Base-by-base conservation (phyloP, 495 filamentous ascomycete species). In the Acidiella bohemica region DNA sequence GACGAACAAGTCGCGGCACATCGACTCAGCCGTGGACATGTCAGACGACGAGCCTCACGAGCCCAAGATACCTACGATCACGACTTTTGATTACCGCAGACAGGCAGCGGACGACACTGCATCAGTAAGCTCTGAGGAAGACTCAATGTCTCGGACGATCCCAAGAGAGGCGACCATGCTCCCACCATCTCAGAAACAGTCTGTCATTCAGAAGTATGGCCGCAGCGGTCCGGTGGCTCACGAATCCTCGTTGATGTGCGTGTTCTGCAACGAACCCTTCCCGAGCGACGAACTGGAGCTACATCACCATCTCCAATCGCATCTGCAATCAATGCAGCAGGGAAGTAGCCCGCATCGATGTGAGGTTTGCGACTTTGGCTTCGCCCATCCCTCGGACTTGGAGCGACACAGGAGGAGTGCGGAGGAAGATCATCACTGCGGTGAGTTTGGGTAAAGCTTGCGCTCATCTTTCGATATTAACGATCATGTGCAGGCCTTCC, bases 371-470 rank as follows among this genome's bases (percentile, higher is more conserved):
- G 6, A 44, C 10, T 31, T 37, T 12, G 32, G 42, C 1, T 44
- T 44, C 18, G 42, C 39, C 8, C 42, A 44, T 34, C 37, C 30
- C 17, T 11, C 24, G 12, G 42, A 44, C 20, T 20, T 44, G 8
- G 24, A 38, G 5, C 32, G 18, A 25, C 42, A 44, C 24, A n/a
- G 22, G 22, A 32, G 16, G 11, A 30, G 27, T 31, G 42, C 24
- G 11, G 19, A 37, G 13, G 17, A 24, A 5, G 8, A 28, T 9
- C n/a, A 21, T 13, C 42, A 44, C 19, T 44, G 42, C 29, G 42
- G 42, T 16, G 37, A 24, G n/a, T n/a, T n/a, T n/a, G n/a, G n/a
- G n/a, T n/a, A n/a, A n/a, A n/a, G n/a, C n/a, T n/a, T n/a, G n/a
- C n/a, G n/a, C n/a, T n/a, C n/a, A n/a, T n/a, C n/a, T n/a, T n/a